Evolutionary conservation across 805 yeast species (phyloP).

Genomic region (Jamesozyma jinghongensis): DNA sequence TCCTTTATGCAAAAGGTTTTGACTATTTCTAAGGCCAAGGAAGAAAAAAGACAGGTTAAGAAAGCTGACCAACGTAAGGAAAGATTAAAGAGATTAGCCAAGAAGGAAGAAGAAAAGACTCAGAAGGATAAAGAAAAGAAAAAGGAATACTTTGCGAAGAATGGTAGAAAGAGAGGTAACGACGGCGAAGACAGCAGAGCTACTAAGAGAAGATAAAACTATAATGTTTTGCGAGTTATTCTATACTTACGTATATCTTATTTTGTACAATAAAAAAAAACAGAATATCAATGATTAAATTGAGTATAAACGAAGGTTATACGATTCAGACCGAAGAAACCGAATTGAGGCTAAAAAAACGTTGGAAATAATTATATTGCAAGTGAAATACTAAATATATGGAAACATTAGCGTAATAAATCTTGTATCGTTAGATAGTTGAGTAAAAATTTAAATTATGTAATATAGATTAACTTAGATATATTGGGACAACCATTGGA

Average conservation of each 20-base stretch:
- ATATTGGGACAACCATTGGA: constrained; percentile 96
- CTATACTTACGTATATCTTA: no score
- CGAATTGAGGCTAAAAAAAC: no score
- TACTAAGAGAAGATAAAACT: constrained; percentile 21
- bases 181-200: constrained; percentile 24
- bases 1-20: constrained; percentile 79
- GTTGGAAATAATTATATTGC: no score
- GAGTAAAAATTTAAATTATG: no score
- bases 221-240: background rate
- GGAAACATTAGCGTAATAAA: no score
- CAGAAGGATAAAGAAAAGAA: constrained; percentile 79
- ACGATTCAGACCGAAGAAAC: no score
- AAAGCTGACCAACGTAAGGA: constrained; percentile 69
- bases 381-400: no score
- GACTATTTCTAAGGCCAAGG: constrained; percentile 80
- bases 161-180: constrained; percentile 53
- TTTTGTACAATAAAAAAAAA: no score
- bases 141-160: constrained; percentile 72
- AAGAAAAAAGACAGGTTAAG: constrained; percentile 61
- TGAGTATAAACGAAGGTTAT: no score
- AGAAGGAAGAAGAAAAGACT: constrained; percentile 55
- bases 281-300: no score
- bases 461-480: constrained; percentile 39
- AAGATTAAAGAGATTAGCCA: constrained; percentile 65
- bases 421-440: no score